Percentiles rank a stretch among this genome's conserved stretches.
These are phyloP conservation scores for Conticribra guillardii DNA, from an alignment of 108 stramenopile genomes.

Conservation along the genomic window DNA sequence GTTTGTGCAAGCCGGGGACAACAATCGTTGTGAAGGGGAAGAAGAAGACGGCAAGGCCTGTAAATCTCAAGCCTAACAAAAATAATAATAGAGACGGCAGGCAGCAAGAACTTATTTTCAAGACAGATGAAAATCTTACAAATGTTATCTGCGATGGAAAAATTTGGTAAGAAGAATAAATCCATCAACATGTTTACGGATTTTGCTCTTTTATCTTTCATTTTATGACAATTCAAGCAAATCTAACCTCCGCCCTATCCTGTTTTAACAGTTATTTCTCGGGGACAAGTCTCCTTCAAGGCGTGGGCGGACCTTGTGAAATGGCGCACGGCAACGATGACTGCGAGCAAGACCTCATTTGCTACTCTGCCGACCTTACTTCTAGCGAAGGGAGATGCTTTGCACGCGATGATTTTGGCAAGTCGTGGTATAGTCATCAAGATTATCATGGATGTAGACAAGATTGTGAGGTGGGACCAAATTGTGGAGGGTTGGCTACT, in stretches of 20 bases:
- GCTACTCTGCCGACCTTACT: not conserved
- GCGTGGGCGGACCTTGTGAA: not conserved
- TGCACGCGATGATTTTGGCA: not conserved
- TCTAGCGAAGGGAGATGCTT: not conserved
- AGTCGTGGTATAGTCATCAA: not conserved
- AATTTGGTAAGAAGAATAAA: not conserved
- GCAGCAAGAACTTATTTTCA: not conserved
- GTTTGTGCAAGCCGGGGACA: conserved; percentile 12
- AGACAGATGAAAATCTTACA: not conserved
- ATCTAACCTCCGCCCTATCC: not conserved
- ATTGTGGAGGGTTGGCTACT: not conserved
- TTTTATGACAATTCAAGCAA: not conserved
- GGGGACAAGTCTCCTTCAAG: not conserved
- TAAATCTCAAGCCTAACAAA: not conserved
- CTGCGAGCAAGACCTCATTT: not conserved
- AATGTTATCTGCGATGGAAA: not conserved
- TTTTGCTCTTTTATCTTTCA: not conserved
- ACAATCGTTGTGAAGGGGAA: conserved; percentile 14
- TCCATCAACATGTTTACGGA: not conserved
- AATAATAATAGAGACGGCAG: no score
- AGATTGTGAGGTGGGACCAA: not conserved
- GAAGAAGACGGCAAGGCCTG: conserved; percentile 1
- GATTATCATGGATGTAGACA: not conserved
- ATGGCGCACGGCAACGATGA: not conserved
- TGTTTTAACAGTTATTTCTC: not conserved